Evolutionary conservation across 2,329 filamentous ascomycete species (phyloP), one percentile per base, ranked within the genome.

Genomic region (Coniochaeta prunicola): DNA sequence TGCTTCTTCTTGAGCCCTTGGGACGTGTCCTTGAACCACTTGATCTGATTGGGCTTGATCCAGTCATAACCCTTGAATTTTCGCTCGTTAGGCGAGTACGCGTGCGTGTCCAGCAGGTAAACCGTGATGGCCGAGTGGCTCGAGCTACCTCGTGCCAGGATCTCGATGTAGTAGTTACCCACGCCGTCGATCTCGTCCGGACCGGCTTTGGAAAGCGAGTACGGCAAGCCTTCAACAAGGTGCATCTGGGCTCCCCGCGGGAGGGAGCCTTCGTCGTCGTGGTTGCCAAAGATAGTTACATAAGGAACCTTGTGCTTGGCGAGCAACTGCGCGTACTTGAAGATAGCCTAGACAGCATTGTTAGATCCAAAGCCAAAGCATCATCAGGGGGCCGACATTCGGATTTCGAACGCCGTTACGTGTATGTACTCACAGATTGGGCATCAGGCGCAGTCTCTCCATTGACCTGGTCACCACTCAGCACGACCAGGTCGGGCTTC

Each of bases 31-130:
- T 85, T 87, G 78, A 99, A 99, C 94, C 94, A 99, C 59, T 90
- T 85, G 60, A 97, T 96, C 73, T 99, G 94, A 65, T 84, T 92
- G 50, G 87, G 87, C 76, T 97, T 97, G 69, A 99, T 78, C 94
- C 94, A 99, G 74, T 97, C 93, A 70, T 99, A 99, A 54, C 94
- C 94, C n/a, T 86, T 84, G 71, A 87, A 97, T 60, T 90, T 86
- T 59, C 86, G 84, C 74, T 97, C 91, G 69, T 99, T 90, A 0
- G 92, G 92, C 5, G 91, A 91, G 73, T 97, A 96, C 4, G 90
- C 82, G 71, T 99, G 94, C 0, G 92, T 92, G 73, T 99, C 94
- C 50, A 99, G 83, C 64, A 99, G 80, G 74, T 97, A 99, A n/a
- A 99, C 79, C 0, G 93, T 97, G 56, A 99, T 75, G 5, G 94